A percentile compares a stretch with the other conserved stretches of the same genome.
Evolutionary conservation across 345 rosid genomes (phyloP).

Genomic region (Hibiscus trionum): DNA sequence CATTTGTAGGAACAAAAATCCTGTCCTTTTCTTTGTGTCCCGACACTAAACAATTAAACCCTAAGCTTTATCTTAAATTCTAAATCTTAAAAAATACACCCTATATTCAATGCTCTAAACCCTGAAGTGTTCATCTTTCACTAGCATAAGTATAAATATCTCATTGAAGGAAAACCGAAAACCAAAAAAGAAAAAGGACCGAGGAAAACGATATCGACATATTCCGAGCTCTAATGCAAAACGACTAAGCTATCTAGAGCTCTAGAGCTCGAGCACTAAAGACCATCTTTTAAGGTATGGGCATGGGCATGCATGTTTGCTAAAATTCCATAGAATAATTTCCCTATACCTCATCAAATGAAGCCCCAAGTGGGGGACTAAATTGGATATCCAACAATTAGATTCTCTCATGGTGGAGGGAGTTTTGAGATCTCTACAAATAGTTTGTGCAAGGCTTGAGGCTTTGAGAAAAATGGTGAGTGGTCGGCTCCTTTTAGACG

Average conservation of each 20-base stretch:
- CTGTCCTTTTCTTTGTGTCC: too few species aligned
- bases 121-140: not conserved
- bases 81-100: too few species aligned
- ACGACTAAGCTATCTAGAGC: not conserved
- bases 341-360: not conserved
- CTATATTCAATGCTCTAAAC: not conserved
- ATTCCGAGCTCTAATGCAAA: not conserved
- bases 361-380: not conserved
- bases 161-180: not conserved
- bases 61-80: too few species aligned
- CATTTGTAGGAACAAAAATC: too few species aligned
- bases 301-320: slow-evolving; percentile 11
- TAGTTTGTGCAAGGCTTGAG: slow-evolving; percentile 86
- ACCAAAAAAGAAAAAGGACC: not conserved
- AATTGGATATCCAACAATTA: not conserved
- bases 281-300: slow-evolving; percentile 6
- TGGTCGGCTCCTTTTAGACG: slow-evolving; percentile 87
- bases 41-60: too few species aligned
- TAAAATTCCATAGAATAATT: slow-evolving; percentile 5
- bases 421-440: slow-evolving; percentile 71
- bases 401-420: slow-evolving; percentile 23
- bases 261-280: not conserved
- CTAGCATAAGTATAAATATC: slow-evolving; percentile 15
- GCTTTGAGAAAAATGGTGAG: slow-evolving; percentile 99
- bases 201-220: slow-evolving; percentile 11